Base-by-base conservation (phyloP, 805 yeast species). In the Schwanniomyces sp. region DNA sequence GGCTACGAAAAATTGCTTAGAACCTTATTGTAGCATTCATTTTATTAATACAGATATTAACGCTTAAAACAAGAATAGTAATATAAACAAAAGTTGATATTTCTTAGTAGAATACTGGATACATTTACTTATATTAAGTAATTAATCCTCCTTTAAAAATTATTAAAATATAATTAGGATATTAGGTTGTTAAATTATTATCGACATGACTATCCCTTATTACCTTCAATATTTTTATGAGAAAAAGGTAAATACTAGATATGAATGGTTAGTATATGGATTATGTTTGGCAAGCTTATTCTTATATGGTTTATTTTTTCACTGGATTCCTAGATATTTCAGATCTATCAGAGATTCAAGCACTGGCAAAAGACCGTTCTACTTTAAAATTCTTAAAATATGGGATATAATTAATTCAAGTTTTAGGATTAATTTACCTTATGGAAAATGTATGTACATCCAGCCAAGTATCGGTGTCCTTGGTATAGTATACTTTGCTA, bases 401-500 rank as follows among this genome's bases (percentile, higher is more conserved):
- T 68, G 70, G 67, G 62, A 64, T 12, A 16, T 51, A 0, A 48
- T 66, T 40, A 74, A 64, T 40, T 52, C 56, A 16, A 62, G 68
- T 7, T 53, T 57, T 43, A 41, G 53, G 3, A 18, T 67, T n/a
- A 61, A 46, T 2, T 21, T 66, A 7, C 66, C 63, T 1, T 56
- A 46, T 28, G 49, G 55, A 3, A 46, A 51, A n/a, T 41, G 32
- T 14, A 46, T 58, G 34, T 73, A 69, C 47, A 53, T 69, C 45
- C 78, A 75, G 54, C 82, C 82, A 3, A 69, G 77, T 51, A 45
- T 75, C 26, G 28, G 67, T 7, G 9, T 74, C 1, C 48, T 74
- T 9, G 57, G 54, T 17, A 34, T 56, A 2, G 46, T 52, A 5
- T 75, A 64, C 47, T 17, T 66, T 8, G 67, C 59, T 1, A 46